Evolutionary conservation across 2,329 filamentous ascomycete genomes (phyloP).

Genomic region (Keithomyces neogunnii): DNA sequence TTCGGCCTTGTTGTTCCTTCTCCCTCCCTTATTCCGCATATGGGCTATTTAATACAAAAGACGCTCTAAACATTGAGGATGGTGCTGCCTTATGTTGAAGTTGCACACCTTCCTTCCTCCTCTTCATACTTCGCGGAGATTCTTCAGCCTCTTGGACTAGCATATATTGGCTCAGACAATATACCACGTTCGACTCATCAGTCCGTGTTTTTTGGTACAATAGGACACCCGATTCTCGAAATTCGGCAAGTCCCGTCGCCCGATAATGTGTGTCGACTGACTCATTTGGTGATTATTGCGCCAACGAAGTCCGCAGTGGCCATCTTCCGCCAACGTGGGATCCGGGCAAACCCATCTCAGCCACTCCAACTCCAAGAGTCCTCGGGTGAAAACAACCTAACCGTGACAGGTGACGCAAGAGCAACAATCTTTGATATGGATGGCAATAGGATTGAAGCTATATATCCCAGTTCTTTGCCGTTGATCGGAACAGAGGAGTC

Average conservation of each 20-base stretch:
- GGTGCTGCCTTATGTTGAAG: conserved; percentile 47
- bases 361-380: conserved; percentile 19
- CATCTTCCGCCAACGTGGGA: conserved; percentile 62
- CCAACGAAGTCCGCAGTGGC: conserved; percentile 56
- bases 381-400: background rate
- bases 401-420: conserved; percentile 15
- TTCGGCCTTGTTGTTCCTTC: background rate
- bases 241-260: conserved; percentile 33
- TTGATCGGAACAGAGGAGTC: conserved; percentile 24
- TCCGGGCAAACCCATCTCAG: conserved; percentile 51
- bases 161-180: conserved; percentile 34
- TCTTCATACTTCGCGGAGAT: conserved; percentile 78
- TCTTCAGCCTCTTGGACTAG: conserved; percentile 69
- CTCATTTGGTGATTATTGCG: conserved; percentile 59
- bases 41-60: too few species aligned
- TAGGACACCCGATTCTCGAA: conserved; percentile 30
- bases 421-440: conserved; percentile 68
- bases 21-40: background rate
- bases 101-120: conserved; percentile 70
- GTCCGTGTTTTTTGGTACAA: conserved; percentile 34
- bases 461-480: conserved; percentile 37
- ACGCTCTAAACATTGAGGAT: conserved; percentile 11
- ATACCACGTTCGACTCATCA: background rate
- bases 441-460: conserved; percentile 75
- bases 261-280: conserved; percentile 19